phyloP scores from a whole-genome alignment of 2,329 filamentous ascomycete genomes.

The Alternaria tenuissima region DNA sequence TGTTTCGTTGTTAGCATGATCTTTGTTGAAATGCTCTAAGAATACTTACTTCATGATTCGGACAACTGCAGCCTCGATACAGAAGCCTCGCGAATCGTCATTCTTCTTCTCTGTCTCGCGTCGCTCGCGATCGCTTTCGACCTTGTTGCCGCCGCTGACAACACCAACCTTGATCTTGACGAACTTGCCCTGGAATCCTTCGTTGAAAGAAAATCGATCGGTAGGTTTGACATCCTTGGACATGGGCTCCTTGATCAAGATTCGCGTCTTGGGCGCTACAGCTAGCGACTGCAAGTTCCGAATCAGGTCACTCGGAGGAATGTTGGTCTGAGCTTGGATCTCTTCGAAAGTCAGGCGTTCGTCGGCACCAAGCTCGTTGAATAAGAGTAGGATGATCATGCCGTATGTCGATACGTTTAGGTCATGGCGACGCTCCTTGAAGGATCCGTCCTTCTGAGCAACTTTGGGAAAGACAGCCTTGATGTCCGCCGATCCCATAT shows the following conservation, averaged over 20 bases:
- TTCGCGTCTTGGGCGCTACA: slow-evolving; percentile 81
- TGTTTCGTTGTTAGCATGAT: slow-evolving; percentile 48
- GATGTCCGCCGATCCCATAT: slow-evolving; percentile 85
- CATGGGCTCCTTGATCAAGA: slow-evolving; percentile 81
- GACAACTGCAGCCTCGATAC: slow-evolving; percentile 79
- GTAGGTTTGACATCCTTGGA: slow-evolving; percentile 78
- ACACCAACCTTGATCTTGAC: slow-evolving; percentile 90
- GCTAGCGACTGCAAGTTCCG: slow-evolving; percentile 83
- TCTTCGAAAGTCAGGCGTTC: slow-evolving; percentile 71
- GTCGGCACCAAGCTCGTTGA: slow-evolving; percentile 74
- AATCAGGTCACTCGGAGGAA: slow-evolving; percentile 75
- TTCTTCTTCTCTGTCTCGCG: slow-evolving; percentile 79
- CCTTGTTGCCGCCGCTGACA: slow-evolving; percentile 80
- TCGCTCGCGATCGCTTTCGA: slow-evolving; percentile 74
- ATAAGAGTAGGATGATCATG: slow-evolving; percentile 88
- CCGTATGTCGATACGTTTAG: slow-evolving; percentile 91
- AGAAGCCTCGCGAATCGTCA: slow-evolving; percentile 73
- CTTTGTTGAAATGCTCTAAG: background rate
- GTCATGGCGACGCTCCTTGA: slow-evolving; percentile 79
- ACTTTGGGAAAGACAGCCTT: slow-evolving; percentile 78
- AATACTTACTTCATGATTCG: slow-evolving; percentile 84
- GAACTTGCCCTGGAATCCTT: slow-evolving; percentile 80
- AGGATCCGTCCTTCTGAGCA: slow-evolving; percentile 71
- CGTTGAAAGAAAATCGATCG: slow-evolving; percentile 85
- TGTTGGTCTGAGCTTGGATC: slow-evolving; percentile 82